These are phyloP conservation scores for Solanum megistacrolobum DNA, from an alignment of 257 asterid genomes.

Conservation along the genomic window DNA sequence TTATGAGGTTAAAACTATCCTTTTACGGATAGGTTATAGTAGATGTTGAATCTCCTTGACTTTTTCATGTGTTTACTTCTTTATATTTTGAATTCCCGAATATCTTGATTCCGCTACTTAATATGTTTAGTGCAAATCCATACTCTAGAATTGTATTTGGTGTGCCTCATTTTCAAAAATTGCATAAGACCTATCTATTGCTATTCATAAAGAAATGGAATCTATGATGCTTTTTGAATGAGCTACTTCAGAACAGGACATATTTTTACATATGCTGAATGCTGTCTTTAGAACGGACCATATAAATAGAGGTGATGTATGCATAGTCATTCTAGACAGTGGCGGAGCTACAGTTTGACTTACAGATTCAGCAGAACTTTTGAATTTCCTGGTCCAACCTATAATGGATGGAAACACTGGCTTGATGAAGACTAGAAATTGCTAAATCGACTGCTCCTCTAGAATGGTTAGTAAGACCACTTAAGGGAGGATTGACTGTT, in stretches of 20 bases:
- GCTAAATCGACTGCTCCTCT: background rate
- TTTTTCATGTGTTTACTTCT: background rate
- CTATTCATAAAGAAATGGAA: background rate
- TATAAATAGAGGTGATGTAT: background rate
- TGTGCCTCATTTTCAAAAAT: background rate
- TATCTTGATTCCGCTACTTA: background rate
- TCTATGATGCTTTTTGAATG: background rate
- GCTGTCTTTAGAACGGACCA: background rate
- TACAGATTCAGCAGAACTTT: background rate
- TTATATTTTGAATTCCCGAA: background rate
- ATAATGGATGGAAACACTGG: background rate
- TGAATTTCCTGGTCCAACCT: background rate
- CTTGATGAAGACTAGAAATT: background rate
- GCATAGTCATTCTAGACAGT: background rate
- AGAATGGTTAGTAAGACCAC: background rate
- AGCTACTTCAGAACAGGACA: background rate
- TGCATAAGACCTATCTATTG: background rate
- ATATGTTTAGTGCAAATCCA: background rate
- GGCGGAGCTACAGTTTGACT: background rate
- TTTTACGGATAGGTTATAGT: background rate
- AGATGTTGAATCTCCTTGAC: background rate
- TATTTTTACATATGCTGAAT: background rate
- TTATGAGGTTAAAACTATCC: background rate
- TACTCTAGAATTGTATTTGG: background rate
- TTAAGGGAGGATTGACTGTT: background rate